phyloP scores from a whole-genome alignment of 108 stramenopile species.

The Fistulifera pelliculosa region DNA sequence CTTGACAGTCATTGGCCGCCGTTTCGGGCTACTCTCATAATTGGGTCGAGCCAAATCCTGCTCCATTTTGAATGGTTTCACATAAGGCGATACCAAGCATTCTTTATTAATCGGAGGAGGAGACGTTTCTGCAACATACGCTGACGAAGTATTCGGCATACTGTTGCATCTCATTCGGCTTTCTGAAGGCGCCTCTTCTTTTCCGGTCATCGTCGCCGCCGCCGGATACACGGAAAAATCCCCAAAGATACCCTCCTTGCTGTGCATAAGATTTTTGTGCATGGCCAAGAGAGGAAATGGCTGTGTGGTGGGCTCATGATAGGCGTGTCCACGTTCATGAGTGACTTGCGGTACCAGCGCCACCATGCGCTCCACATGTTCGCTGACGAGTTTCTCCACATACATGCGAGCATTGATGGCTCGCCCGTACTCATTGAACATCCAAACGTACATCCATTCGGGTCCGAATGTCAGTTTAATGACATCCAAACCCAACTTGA shows the following conservation, averaged over 20 bases:
- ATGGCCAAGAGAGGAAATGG: slow-evolving; percentile 15
- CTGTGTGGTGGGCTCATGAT: slow-evolving; percentile 19
- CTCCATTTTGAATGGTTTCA: neutral
- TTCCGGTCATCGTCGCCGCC: neutral
- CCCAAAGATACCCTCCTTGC: slow-evolving; percentile 6
- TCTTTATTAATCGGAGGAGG: too few species aligned
- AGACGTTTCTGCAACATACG: neutral
- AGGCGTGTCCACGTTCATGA: slow-evolving; percentile 13
- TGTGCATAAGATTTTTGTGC: neutral
- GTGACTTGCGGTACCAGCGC: neutral
- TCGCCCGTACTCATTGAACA: slow-evolving; percentile 22
- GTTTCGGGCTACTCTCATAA: neutral
- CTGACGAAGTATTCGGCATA: neutral
- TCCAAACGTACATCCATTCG: slow-evolving; percentile 28
- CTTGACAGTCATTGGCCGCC: too few species aligned
- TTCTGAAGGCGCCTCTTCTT: too few species aligned
- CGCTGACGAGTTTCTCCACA: slow-evolving; percentile 9
- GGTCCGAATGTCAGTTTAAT: slow-evolving; percentile 24
- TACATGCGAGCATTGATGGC: slow-evolving; percentile 21
- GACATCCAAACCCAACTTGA: slow-evolving; percentile 23
- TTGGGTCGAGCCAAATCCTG: neutral
- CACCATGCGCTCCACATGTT: slow-evolving; percentile 13
- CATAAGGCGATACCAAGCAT: neutral
- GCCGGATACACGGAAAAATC: neutral
- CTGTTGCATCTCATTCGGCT: neutral